A percentile compares a stretch with the other conserved stretches of the same genome.
Evolutionary conservation across 176 grass and related monocot species (phyloP).

Genomic region (Dendrocalamus sinicus): DNA sequence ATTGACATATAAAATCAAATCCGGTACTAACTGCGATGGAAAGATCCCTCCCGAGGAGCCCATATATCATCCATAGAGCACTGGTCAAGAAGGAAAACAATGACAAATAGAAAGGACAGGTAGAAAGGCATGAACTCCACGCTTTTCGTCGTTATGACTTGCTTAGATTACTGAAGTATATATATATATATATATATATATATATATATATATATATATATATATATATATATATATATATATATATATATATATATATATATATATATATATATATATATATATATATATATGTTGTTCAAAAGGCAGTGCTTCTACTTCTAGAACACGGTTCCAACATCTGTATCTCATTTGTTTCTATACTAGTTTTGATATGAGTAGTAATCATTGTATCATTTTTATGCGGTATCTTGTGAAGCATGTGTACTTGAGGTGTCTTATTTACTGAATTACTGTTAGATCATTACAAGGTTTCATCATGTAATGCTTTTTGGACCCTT

Average conservation of each 20-base stretch:
- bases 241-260: too few relatives aligned
- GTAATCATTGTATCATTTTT: too few relatives aligned
- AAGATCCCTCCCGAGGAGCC: slow-evolving; percentile 60
- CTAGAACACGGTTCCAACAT: background rate
- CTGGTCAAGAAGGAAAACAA: slow-evolving; percentile 72
- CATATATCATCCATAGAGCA: slow-evolving; percentile 66
- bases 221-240: too few relatives aligned
- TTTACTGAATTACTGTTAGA: background rate
- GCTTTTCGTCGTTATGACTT: slow-evolving; percentile 64
- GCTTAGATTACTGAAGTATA: background rate
- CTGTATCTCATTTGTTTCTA: background rate
- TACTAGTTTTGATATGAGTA: background rate
- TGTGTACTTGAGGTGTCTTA: background rate
- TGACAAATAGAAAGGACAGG: slow-evolving; percentile 72
- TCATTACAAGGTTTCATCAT: background rate
- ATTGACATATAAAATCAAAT: background rate
- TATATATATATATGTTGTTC: too few relatives aligned
- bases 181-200: too few relatives aligned
- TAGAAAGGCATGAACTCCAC: slow-evolving; percentile 86
- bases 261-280: too few relatives aligned
- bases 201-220: too few relatives aligned
- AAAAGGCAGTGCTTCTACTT: background rate
- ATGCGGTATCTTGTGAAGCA: background rate
- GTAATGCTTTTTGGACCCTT: background rate
- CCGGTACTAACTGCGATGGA: slow-evolving; percentile 52